Evolutionary conservation across 768 basidiomycete genomes (phyloP).

Genomic region (Candolleomyces eurysporus): DNA sequence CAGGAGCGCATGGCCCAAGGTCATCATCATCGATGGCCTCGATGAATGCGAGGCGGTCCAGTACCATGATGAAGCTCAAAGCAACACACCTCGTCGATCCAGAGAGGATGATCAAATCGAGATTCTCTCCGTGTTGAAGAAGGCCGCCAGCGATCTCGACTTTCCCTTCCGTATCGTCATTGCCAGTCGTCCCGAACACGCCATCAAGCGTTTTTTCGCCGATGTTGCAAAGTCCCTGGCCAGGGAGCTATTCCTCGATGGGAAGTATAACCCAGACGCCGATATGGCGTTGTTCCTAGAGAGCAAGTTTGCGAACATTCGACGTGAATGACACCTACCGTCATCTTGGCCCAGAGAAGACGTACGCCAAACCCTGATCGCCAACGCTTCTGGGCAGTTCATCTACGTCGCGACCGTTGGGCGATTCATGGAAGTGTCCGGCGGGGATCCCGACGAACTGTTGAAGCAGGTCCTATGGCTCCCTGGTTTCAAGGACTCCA

Average conservation of each 20-base stretch:
- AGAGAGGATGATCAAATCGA: not conserved
- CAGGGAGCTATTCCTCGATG: not conserved
- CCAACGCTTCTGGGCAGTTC: slow-evolving; percentile 14
- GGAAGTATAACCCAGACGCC: not conserved
- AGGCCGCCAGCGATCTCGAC: not conserved
- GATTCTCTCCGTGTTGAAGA: not conserved
- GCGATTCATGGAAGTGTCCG: not conserved
- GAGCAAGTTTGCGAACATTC: not conserved
- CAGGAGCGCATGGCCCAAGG: not conserved
- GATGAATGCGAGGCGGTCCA: not conserved
- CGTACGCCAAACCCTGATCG: not conserved
- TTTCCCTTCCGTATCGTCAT: not conserved
- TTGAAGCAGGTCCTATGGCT: no score
- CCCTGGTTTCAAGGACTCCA: no score
- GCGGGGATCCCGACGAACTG: no score
- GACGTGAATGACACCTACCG: slow-evolving; percentile 1
- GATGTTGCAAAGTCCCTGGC: not conserved
- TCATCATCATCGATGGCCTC: not conserved
- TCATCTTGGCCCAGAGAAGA: not conserved
- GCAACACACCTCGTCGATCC: not conserved
- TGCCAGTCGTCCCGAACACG: not conserved
- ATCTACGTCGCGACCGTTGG: slow-evolving; percentile 15
- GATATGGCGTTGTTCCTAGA: slow-evolving; percentile 1
- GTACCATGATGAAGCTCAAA: not conserved
- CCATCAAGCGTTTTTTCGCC: not conserved